Conservation (phyloP, 108 stramenopile genomes). For the Bacterosira constricta region DNA sequence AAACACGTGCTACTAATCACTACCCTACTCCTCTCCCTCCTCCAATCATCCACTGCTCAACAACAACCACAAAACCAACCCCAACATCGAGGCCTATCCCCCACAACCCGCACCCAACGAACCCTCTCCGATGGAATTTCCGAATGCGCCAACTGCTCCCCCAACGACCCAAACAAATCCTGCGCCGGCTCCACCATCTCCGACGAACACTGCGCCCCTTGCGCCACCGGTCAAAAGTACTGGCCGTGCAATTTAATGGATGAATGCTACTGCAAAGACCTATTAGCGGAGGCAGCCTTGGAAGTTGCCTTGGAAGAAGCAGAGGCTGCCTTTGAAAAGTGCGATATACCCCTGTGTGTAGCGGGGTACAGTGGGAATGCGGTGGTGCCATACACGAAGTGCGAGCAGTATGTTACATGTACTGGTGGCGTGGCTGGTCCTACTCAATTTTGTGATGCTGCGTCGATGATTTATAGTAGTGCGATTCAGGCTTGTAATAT, state of each 20-base stretch:
- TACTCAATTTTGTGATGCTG: not conserved
- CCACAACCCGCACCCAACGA: not conserved
- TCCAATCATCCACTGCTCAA: no score
- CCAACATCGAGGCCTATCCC: no score
- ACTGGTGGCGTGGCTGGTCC: conserved; percentile 15
- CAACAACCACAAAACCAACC: no score
- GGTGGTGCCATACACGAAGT: conserved; percentile 8
- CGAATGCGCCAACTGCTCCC: conserved; percentile 1
- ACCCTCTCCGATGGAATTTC: conserved; percentile 1
- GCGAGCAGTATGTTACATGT: conserved; percentile 15
- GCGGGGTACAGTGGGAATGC: not conserved
- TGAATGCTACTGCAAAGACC: conserved; percentile 1
- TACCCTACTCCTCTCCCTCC: no score
- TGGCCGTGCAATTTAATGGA: not conserved
- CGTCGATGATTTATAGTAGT: conserved; percentile 4
- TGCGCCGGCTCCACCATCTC: not conserved
- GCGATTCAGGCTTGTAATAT: conserved; percentile 22
- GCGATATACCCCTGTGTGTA: conserved; percentile 11
- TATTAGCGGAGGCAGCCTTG: no score
- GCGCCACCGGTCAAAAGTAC: not conserved
- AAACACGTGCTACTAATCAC: no score
- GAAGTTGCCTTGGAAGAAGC: no score
- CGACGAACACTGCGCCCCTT: not conserved
- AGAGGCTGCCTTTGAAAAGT: no score
- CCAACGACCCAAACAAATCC: not conserved